A percentile compares a stretch with the other conserved stretches of the same genome.
Evolutionary conservation across 2,329 filamentous ascomycete genomes (phyloP).

Genomic region (Colletotrichum lindemuthianum): DNA sequence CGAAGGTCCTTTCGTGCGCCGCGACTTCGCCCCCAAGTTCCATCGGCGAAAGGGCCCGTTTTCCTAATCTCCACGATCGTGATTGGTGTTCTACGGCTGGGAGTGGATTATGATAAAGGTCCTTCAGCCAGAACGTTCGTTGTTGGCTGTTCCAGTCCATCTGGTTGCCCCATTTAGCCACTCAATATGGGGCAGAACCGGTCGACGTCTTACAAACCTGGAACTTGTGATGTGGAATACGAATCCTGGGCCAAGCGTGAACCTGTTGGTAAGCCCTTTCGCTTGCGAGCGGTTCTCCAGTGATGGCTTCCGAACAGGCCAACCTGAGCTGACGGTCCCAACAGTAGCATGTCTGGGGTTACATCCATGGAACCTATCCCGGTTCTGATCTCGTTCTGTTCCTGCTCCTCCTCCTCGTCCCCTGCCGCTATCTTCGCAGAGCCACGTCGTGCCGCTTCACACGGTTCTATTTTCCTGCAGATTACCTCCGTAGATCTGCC

Average conservation of each 20-base stretch:
- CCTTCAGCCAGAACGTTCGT: neutral
- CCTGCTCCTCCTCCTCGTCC: too few species aligned
- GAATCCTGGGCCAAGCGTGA: neutral
- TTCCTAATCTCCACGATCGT: too few species aligned
- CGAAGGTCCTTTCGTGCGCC: too few species aligned
- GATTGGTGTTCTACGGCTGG: too few species aligned
- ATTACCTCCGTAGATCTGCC: conserved; percentile 21
- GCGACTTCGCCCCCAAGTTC: too few species aligned
- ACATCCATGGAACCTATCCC: conserved; percentile 25
- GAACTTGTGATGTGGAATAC: neutral
- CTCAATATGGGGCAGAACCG: neutral
- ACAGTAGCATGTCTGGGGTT: conserved; percentile 18
- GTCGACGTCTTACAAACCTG: too few species aligned
- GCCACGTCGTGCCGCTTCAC: conserved; percentile 7
- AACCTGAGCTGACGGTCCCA: neutral
- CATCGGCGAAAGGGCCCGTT: too few species aligned
- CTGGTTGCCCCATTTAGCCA: conserved; percentile 1
- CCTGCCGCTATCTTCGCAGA: neutral
- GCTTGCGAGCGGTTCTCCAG: neutral
- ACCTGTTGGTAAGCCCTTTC: neutral
- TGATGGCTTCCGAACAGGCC: conserved; percentile 9
- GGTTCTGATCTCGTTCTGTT: conserved; percentile 19
- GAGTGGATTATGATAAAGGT: neutral
- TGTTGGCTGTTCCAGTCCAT: conserved; percentile 7
- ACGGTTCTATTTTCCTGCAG: conserved; percentile 9